Conservation (phyloP, 1,139 yeast genomes). For the Yamadazyma buinensis region DNA sequence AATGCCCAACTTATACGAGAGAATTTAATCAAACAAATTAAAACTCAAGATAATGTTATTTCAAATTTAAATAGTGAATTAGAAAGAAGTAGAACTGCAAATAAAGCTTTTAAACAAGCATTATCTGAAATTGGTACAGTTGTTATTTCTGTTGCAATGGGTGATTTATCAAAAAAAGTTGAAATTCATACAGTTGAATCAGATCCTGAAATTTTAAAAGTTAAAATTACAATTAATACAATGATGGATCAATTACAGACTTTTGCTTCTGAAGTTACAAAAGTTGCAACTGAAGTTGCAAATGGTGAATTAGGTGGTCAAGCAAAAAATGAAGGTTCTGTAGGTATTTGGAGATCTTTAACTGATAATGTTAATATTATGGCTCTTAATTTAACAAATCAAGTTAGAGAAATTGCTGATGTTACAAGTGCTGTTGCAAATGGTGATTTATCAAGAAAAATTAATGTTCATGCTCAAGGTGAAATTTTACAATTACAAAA, state of each 20-base stretch:
- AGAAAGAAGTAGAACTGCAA: constrained; percentile 57
- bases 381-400: constrained; percentile 84
- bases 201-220: constrained; percentile 73
- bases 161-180: constrained; percentile 76
- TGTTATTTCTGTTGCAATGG: constrained; percentile 80
- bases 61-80: constrained; percentile 36
- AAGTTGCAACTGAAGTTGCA: constrained; percentile 86
- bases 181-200: constrained; percentile 67
- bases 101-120: constrained; percentile 74
- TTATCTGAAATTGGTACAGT: constrained; percentile 77
- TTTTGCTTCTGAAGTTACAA: constrained; percentile 78
- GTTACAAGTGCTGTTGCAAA: constrained; percentile 82
- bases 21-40: constrained; percentile 28
- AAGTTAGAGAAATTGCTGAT: constrained; percentile 81
- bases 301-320: constrained; percentile 88
- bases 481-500: constrained; percentile 75
- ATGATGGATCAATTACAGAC: constrained; percentile 87
- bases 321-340: constrained; percentile 78
- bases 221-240: constrained; percentile 76
- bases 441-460: constrained; percentile 73
- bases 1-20: constrained; percentile 30
- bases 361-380: constrained; percentile 83
- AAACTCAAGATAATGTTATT: constrained; percentile 28
- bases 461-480: constrained; percentile 82
- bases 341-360: constrained; percentile 81